phyloP scores from a whole-genome alignment of 1,139 yeast species.

The Tardiomyces digboiensis region DNA sequence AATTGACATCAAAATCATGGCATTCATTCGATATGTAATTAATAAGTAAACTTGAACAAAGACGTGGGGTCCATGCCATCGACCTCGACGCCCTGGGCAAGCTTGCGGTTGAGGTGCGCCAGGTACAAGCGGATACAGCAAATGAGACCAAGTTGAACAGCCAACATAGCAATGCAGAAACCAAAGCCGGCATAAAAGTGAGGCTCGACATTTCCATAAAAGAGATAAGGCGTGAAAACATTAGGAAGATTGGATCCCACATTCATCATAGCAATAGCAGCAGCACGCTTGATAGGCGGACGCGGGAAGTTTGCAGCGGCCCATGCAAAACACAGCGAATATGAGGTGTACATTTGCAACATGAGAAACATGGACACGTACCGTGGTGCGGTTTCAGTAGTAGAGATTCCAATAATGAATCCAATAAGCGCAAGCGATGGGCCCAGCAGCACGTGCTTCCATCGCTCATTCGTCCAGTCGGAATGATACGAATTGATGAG shows the following conservation, averaged over 20 bases:
- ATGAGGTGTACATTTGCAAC: slow-evolving; percentile 51
- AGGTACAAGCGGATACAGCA: slow-evolving; percentile 11
- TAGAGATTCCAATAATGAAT: slow-evolving; percentile 45
- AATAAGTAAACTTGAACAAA: slow-evolving; percentile 16
- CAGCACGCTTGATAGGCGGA: slow-evolving; percentile 44
- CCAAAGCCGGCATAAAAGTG: slow-evolving; percentile 20
- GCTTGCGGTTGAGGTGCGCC: slow-evolving; percentile 13
- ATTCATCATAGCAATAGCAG: slow-evolving; percentile 20
- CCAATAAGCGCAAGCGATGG: slow-evolving; percentile 36
- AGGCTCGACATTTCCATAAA: slow-evolving; percentile 12
- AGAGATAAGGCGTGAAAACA: slow-evolving; percentile 18
- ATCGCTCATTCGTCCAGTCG: slow-evolving; percentile 44
- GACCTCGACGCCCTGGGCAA: slow-evolving; percentile 17
- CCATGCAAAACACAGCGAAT: slow-evolving; percentile 48
- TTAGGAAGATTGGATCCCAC: slow-evolving; percentile 21
- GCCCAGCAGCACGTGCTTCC: slow-evolving; percentile 42
- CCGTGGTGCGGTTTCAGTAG: slow-evolving; percentile 48
- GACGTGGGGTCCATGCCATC: slow-evolving; percentile 21
- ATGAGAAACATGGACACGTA: slow-evolving; percentile 53
- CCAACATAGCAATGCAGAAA: slow-evolving; percentile 15
- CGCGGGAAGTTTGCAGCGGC: slow-evolving; percentile 42
- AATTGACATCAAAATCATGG: too few relatives aligned
- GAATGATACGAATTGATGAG: slow-evolving; percentile 49
- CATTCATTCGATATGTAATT: too few relatives aligned
- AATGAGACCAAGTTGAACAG: slow-evolving; percentile 10